These are phyloP conservation scores for Coemansia pectinata DNA, from an alignment of 192 early-diverging fungal genomes.

Conservation along the genomic window DNA sequence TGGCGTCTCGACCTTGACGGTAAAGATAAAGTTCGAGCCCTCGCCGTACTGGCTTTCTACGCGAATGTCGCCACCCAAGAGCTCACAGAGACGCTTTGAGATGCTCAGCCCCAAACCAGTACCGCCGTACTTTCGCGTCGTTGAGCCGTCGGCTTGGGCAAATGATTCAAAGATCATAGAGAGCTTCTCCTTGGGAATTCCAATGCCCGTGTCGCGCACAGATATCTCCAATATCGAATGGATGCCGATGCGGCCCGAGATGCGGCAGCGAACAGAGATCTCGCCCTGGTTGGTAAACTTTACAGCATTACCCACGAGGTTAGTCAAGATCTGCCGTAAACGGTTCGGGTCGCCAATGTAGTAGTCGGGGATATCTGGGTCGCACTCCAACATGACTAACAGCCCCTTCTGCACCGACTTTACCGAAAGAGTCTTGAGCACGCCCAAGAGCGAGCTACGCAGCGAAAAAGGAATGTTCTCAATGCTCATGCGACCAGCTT, in stretches of 20 bases:
- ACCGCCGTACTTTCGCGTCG: conserved; percentile 82
- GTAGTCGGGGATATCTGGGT: conserved; percentile 68
- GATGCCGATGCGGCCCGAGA: conserved; percentile 35
- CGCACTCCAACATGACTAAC: conserved; percentile 65
- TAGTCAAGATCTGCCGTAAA: conserved; percentile 77
- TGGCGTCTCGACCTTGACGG: conserved; percentile 58
- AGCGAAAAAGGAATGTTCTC: conserved; percentile 72
- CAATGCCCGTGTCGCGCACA: conserved; percentile 80
- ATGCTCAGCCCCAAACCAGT: conserved; percentile 87
- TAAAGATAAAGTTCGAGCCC: conserved; percentile 80
- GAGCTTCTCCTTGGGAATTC: conserved; percentile 77
- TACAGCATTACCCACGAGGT: conserved; percentile 81
- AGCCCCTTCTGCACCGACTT: conserved; percentile 77
- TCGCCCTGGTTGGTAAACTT: conserved; percentile 82
- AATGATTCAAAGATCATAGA: conserved; percentile 79
- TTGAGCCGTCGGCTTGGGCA: conserved; percentile 79
- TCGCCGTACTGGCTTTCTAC: conserved; percentile 71
- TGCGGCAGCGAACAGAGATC: conserved; percentile 60
- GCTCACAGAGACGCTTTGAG: conserved; percentile 70
- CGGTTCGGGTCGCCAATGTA: conserved; percentile 75
- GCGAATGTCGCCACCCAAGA: conserved; percentile 80
- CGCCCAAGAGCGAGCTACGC: conserved; percentile 61
- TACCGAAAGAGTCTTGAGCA: conserved; percentile 70
- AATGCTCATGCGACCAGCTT: conserved; percentile 80
- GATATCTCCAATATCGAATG: conserved; percentile 56